Conservation (phyloP, 2,329 filamentous ascomycete species). For the Myriosclerotinia scirpicola region DNA sequence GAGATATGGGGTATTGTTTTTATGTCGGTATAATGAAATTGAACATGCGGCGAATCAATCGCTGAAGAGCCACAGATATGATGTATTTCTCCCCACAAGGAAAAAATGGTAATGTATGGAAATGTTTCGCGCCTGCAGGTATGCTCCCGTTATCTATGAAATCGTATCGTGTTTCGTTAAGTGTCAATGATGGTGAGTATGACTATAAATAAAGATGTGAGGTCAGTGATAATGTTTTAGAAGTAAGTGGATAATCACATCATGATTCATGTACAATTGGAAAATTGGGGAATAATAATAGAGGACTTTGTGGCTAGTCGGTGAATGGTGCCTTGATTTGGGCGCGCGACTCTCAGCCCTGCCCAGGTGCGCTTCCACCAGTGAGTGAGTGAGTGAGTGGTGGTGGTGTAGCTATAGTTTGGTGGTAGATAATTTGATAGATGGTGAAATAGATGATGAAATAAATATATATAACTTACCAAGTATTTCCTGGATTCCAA, state of each 20-base stretch:
- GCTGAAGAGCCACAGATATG: slow-evolving; percentile 30
- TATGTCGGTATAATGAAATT: slow-evolving; percentile 30
- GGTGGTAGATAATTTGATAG: neutral
- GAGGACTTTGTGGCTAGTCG: slow-evolving; percentile 17
- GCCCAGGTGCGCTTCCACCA: neutral
- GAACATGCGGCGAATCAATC: slow-evolving; percentile 40
- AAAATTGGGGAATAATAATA: slow-evolving; percentile 16
- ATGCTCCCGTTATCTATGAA: slow-evolving; percentile 26
- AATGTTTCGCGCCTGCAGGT: slow-evolving; percentile 19
- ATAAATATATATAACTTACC: neutral
- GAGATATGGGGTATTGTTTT: slow-evolving; percentile 30
- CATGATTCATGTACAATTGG: slow-evolving; percentile 7
- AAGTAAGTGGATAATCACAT: neutral
- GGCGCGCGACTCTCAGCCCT: slow-evolving; percentile 22
- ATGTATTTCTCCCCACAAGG: slow-evolving; percentile 27
- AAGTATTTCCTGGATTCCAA: neutral
- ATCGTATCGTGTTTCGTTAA: slow-evolving; percentile 33
- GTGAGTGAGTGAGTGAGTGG: no score
- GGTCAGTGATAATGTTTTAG: slow-evolving; percentile 24
- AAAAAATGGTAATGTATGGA: slow-evolving; percentile 20
- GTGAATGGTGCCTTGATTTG: slow-evolving; percentile 17
- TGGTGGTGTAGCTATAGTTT: neutral
- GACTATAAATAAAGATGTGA: slow-evolving; percentile 26
- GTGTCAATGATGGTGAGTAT: slow-evolving; percentile 25
- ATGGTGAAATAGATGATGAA: neutral